phyloP scores from a whole-genome alignment of 805 yeast species.

The Pichia phayaonensis region DNA sequence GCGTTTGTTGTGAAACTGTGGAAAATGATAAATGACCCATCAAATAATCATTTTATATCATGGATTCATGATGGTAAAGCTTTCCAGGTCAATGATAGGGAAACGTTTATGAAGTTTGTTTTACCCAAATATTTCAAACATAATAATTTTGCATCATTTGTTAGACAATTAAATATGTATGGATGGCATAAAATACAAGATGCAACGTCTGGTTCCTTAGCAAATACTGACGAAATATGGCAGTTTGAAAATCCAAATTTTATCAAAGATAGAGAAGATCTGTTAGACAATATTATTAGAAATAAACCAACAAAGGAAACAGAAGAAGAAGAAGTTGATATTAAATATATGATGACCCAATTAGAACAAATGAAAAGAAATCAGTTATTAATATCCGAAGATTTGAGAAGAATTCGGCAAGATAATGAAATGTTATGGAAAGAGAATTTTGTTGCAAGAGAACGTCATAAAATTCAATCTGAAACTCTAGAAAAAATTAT shows the following conservation, averaged over 20 bases:
- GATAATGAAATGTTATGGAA: conserved; percentile 92
- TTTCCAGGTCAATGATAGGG: conserved; percentile 79
- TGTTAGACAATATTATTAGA: conserved; percentile 78
- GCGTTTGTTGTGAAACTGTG: conserved; percentile 91
- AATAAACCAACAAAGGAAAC: conserved; percentile 44
- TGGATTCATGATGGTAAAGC: conserved; percentile 86
- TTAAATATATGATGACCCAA: conserved; percentile 55
- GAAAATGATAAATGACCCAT: conserved; percentile 87
- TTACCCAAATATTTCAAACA: conserved; percentile 93
- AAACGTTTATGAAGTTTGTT: conserved; percentile 72
- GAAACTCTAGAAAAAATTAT: conserved; percentile 83
- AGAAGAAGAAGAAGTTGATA: conserved; percentile 38
- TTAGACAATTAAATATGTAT: conserved; percentile 94
- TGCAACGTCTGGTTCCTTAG: conserved; percentile 65
- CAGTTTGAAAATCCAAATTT: conserved; percentile 84
- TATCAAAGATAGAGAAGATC: conserved; percentile 68
- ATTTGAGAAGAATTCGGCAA: conserved; percentile 69
- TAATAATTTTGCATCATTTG: conserved; percentile 91
- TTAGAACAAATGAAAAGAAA: conserved; percentile 68
- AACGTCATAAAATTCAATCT: conserved; percentile 76
- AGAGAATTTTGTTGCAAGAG: conserved; percentile 76
- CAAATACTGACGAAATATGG: conserved; percentile 70
- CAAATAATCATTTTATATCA: conserved; percentile 60
- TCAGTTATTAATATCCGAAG: conserved; percentile 78
- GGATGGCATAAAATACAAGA: conserved; percentile 99